phyloP scores from a whole-genome alignment of 176 grass and related monocot genomes.

The Guadua angustifolia region DNA sequence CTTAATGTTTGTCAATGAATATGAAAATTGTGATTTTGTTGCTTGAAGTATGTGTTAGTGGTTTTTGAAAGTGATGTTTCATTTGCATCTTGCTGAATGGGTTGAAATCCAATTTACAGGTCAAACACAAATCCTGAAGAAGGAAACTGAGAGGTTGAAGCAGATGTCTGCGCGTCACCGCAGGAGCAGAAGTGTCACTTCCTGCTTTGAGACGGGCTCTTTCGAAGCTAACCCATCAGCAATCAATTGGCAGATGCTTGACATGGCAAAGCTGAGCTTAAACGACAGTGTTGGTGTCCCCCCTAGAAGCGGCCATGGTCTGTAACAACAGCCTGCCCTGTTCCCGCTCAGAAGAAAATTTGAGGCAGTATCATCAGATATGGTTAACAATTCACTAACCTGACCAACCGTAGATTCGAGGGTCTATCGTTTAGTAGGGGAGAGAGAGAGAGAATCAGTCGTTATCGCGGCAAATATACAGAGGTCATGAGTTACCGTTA shows the following conservation, averaged over 20 bases:
- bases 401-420: slow-evolving; percentile 52
- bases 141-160: slow-evolving; percentile 82
- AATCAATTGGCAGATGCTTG: slow-evolving; percentile 74
- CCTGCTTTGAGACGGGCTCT: slow-evolving; percentile 50
- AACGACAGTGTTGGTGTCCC: slow-evolving; percentile 41
- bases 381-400: slow-evolving; percentile 51
- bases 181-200: slow-evolving; percentile 75
- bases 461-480: slow-evolving; percentile 8
- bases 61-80: neutral
- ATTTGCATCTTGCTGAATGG: neutral
- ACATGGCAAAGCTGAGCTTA: slow-evolving; percentile 76
- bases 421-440: slow-evolving; percentile 35
- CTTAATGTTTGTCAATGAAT: slow-evolving; percentile 7
- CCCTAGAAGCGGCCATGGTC: slow-evolving; percentile 46
- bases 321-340: slow-evolving; percentile 12
- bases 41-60: neutral
- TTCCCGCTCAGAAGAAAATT: neutral
- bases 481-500: slow-evolving; percentile 24
- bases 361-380: slow-evolving; percentile 24
- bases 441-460: neutral
- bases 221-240: slow-evolving; percentile 36
- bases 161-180: slow-evolving; percentile 65
- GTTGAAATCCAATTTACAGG: slow-evolving; percentile 53
- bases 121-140: slow-evolving; percentile 74
- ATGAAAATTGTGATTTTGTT: neutral